Conservation (phyloP, 352 stramenopile genomes). For the Phytophthora pistaciae region DNA sequence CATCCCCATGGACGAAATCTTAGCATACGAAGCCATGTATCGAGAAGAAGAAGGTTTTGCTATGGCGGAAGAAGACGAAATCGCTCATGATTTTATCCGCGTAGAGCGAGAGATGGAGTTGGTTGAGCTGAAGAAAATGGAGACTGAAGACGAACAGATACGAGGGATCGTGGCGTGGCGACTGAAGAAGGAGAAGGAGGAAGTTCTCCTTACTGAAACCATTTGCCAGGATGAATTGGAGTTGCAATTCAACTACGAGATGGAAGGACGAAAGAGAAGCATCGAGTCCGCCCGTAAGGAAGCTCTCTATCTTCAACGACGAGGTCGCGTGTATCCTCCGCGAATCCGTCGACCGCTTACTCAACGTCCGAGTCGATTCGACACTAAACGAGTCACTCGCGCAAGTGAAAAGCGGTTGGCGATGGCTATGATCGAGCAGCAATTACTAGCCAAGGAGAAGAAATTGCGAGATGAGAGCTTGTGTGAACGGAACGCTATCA, state of each 20-base stretch:
- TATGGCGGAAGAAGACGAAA: constrained; percentile 59
- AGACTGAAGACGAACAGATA: constrained; percentile 53
- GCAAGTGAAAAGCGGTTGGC: constrained; percentile 72
- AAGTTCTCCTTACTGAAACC: constrained; percentile 27
- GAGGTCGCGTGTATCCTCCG: constrained; percentile 45
- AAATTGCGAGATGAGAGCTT: constrained; percentile 31
- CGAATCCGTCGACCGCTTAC: constrained; percentile 28
- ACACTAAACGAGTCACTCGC: constrained; percentile 57
- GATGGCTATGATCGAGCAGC: constrained; percentile 65
- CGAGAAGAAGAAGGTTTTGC: constrained; percentile 53
- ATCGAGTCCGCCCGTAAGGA: constrained; percentile 41
- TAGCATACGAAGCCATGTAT: constrained; percentile 51
- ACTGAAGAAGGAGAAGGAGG: constrained; percentile 49
- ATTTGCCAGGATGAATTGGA: constrained; percentile 58
- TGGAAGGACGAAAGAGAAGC: constrained; percentile 26
- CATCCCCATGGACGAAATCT: constrained; percentile 51
- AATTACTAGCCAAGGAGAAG: constrained; percentile 44
- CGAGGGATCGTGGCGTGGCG: constrained; percentile 47
- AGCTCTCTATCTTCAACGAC: constrained; percentile 40
- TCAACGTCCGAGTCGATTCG: constrained; percentile 42
- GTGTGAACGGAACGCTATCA: constrained; percentile 42
- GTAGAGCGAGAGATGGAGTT: constrained; percentile 31
- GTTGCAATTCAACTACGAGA: constrained; percentile 63
- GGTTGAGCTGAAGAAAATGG: constrained; percentile 46
- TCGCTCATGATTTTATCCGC: constrained; percentile 25